These are phyloP conservation scores for Cokeromyces recurvatus DNA, from an alignment of 371 early-diverging fungal genomes.

Conservation along the genomic window DNA sequence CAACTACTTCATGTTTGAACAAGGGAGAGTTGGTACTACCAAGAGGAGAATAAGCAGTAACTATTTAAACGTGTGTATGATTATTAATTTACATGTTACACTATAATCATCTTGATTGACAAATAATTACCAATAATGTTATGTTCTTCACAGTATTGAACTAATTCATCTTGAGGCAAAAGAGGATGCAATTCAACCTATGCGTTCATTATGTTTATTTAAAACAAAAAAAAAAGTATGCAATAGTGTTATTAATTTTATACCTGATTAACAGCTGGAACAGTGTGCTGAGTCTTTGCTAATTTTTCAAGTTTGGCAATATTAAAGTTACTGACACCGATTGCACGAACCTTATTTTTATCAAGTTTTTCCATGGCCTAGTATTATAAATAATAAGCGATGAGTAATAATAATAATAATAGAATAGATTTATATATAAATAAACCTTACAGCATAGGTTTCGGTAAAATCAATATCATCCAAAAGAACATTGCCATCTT, in stretches of 20 bases:
- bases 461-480: slow-evolving; percentile 21
- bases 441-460: slow-evolving; percentile 49
- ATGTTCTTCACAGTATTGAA: slow-evolving; percentile 25
- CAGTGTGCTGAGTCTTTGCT: slow-evolving; percentile 25
- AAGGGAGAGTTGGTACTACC: slow-evolving; percentile 29
- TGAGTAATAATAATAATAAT: too few relatives aligned
- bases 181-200: slow-evolving; percentile 53
- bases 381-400: slow-evolving; percentile 2
- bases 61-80: too few relatives aligned
- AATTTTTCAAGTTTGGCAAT: slow-evolving; percentile 28
- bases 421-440: too few relatives aligned
- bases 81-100: not conserved
- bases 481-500: slow-evolving; percentile 15
- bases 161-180: slow-evolving; percentile 23
- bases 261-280: slow-evolving; percentile 49
- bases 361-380: slow-evolving; percentile 30
- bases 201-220: not conserved
- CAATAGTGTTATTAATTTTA: too few relatives aligned
- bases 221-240: not conserved
- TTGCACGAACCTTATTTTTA: slow-evolving; percentile 24
- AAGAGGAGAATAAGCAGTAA: slow-evolving; percentile 36
- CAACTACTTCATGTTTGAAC: slow-evolving; percentile 18
- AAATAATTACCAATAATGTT: slow-evolving; percentile 15
- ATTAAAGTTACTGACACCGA: slow-evolving; percentile 38
- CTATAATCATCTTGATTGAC: not conserved